Percentiles rank a stretch among this genome's conserved stretches.
Evolutionary conservation across 805 yeast genomes (phyloP).

Genomic region (Metschnikowia chrysomelidarum): DNA sequence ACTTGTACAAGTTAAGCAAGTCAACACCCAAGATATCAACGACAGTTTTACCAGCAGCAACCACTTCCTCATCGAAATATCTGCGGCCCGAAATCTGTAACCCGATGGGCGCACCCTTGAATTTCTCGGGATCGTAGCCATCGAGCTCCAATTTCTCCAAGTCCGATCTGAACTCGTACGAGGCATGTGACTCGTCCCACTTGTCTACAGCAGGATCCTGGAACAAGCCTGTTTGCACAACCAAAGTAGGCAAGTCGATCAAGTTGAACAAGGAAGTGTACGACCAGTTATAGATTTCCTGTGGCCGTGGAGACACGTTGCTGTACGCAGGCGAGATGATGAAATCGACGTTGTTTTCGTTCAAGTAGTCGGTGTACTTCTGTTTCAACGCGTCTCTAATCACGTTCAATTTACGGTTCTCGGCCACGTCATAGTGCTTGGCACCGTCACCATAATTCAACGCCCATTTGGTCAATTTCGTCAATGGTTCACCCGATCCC

Average conservation of each 20-base stretch:
- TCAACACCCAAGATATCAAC: constrained; percentile 33
- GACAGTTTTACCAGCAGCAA: constrained; percentile 45
- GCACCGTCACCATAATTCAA: constrained; percentile 60
- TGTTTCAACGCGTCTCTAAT: constrained; percentile 59
- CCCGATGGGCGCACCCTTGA: constrained; percentile 53
- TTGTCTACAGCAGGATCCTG: constrained; percentile 56
- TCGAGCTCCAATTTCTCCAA: constrained; percentile 49
- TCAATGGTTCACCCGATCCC: constrained; percentile 68
- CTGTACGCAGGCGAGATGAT: constrained; percentile 66
- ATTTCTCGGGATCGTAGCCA: constrained; percentile 46
- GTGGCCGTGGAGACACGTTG: constrained; percentile 70
- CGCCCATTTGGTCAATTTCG: constrained; percentile 61
- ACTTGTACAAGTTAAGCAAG: constrained; percentile 24
- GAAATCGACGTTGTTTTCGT: constrained; percentile 57
- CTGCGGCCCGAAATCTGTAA: constrained; percentile 54
- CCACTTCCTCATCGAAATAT: constrained; percentile 56
- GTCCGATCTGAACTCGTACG: constrained; percentile 41
- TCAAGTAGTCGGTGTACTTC: constrained; percentile 53
- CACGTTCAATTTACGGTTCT: constrained; percentile 53
- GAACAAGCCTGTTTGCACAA: constrained; percentile 58
- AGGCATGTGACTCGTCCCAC: constrained; percentile 36
- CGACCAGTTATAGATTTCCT: constrained; percentile 70
- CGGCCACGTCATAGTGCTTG: constrained; percentile 42
- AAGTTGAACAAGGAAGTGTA: constrained; percentile 74
- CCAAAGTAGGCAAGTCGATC: constrained; percentile 66